Evolutionary conservation across 306 rosid species (phyloP).

Genomic region (Quercus berberidifolia): DNA sequence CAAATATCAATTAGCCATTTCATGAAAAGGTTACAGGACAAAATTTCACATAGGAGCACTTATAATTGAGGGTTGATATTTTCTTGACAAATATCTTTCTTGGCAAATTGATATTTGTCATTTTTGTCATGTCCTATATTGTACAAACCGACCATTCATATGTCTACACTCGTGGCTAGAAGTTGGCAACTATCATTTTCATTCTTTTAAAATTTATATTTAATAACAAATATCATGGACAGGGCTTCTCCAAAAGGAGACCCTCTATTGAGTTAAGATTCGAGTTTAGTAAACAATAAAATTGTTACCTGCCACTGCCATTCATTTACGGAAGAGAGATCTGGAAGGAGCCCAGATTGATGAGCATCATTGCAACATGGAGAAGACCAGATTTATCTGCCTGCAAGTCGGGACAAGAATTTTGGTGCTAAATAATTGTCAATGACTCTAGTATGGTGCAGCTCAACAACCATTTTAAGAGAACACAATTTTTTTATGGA

Average conservation of each 20-base stretch:
- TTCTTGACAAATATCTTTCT: not conserved
- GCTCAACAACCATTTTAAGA: not conserved
- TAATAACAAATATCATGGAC: conserved; percentile 15
- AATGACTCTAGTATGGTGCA: not conserved
- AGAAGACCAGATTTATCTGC: conserved; percentile 7
- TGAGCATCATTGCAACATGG: not conserved
- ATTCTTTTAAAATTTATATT: not conserved
- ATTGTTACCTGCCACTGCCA: not conserved
- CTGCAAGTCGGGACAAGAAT: conserved; percentile 23
- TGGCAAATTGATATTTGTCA: not conserved
- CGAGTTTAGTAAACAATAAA: conserved; percentile 15
- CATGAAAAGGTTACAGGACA: too few species aligned
- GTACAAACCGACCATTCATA: conserved; percentile 15
- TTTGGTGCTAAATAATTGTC: conserved; percentile 9
- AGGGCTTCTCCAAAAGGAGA: conserved; percentile 10
- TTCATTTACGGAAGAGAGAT: conserved; percentile 17
- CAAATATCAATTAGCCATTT: too few species aligned
- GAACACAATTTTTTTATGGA: not conserved
- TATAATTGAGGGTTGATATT: not conserved
- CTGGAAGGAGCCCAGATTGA: conserved; percentile 28
- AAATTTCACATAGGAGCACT: too few species aligned
- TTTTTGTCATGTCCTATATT: conserved; percentile 22
- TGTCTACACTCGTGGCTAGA: conserved; percentile 15
- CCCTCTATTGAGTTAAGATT: conserved; percentile 12
- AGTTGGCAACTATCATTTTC: conserved; percentile 7